Percentiles rank a stretch among this genome's conserved stretches.
phyloP scores from a whole-genome alignment of 176 grass and related monocot species.

The Luzula sylvatica region DNA sequence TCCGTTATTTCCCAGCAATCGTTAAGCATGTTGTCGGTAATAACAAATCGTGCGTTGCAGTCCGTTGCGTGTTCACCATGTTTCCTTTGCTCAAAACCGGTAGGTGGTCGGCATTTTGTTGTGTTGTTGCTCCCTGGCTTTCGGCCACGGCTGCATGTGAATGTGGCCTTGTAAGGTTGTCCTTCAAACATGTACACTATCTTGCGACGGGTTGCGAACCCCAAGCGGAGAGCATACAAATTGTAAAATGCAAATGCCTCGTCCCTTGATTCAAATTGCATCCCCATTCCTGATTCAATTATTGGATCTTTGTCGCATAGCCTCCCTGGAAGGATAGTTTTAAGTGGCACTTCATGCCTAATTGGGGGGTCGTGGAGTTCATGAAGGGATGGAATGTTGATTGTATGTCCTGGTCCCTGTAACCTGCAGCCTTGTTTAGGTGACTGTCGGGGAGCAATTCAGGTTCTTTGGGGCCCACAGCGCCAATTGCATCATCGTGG shows the following conservation, averaged over 20 bases:
- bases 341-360: too few species aligned
- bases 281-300: slow-evolving; percentile 43
- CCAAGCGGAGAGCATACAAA: slow-evolving; percentile 44
- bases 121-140: slow-evolving; percentile 33
- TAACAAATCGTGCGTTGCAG: slow-evolving; percentile 55
- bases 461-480: too few species aligned
- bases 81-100: slow-evolving; percentile 41
- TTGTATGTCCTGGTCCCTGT: too few species aligned
- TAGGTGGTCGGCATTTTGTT: slow-evolving; percentile 38
- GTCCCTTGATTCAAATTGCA: slow-evolving; percentile 63
- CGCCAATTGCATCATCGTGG: too few species aligned
- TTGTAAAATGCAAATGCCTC: slow-evolving; percentile 75
- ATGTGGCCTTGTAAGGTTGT: slow-evolving; percentile 55
- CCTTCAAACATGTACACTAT: slow-evolving; percentile 64
- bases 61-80: slow-evolving; percentile 70
- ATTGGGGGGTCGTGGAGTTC: too few species aligned
- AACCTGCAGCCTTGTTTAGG: too few species aligned
- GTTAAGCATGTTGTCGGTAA: too few species aligned
- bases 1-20: too few species aligned
- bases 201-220: slow-evolving; percentile 60
- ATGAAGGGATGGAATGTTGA: too few species aligned
- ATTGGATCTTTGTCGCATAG: too few species aligned
- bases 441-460: too few species aligned
- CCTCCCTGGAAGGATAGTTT: too few species aligned
- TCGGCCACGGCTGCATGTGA: slow-evolving; percentile 70